phyloP scores from a whole-genome alignment of 345 rosid genomes.

The Populus ilicifolia region DNA sequence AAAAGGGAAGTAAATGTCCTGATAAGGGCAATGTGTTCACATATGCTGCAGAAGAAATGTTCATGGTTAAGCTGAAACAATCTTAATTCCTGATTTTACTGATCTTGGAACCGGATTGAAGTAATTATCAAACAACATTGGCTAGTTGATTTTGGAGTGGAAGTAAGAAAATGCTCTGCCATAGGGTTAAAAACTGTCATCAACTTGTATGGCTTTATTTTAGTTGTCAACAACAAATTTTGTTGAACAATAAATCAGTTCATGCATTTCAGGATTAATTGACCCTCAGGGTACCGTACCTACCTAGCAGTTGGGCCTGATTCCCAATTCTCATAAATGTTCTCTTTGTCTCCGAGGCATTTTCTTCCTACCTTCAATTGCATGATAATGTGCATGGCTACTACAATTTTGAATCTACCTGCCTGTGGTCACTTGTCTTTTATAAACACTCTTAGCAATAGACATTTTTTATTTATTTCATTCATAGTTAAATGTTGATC shows the following conservation, averaged over 20 bases:
- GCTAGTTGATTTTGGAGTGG: not conserved
- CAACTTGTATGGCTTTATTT: not conserved
- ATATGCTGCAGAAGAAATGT: not conserved
- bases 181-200: not conserved
- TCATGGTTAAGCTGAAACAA: not conserved
- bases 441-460: not conserved
- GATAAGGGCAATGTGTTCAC: not conserved
- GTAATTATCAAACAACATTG: not conserved
- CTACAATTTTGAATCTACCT: not conserved
- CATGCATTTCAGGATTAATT: not conserved
- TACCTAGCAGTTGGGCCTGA: not conserved
- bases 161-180: not conserved
- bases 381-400: not conserved
- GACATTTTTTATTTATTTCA: not conserved
- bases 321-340: not conserved
- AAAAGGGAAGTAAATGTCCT: not conserved
- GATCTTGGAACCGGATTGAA: not conserved
- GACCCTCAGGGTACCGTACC: not conserved
- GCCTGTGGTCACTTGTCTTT: not conserved
- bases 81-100: not conserved
- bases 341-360: not conserved
- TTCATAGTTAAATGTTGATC: not conserved
- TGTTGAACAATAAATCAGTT: not conserved
- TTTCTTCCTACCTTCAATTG: not conserved
- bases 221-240: not conserved